Evolutionary conservation across 2,329 filamentous ascomycete genomes (phyloP).

Genomic region (Hypoxylon sp.): DNA sequence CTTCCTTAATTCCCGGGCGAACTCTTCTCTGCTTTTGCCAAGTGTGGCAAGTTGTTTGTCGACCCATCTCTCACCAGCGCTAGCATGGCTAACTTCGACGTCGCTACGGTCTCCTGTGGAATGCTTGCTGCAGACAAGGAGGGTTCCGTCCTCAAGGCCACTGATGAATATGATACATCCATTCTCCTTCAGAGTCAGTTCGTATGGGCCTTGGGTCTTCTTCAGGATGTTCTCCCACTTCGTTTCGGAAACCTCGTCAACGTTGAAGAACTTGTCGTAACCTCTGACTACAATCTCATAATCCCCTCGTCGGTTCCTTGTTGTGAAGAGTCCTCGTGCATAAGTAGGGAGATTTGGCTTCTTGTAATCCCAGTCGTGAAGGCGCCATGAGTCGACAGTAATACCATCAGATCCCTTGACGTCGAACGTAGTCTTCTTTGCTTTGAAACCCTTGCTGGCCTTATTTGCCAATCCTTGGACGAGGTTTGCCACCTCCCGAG

Average conservation of each 20-base stretch:
- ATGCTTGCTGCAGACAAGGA: conserved; percentile 99
- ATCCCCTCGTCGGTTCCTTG: conserved; percentile 72
- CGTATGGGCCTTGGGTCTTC: conserved; percentile 88
- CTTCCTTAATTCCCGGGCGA: conserved; percentile 80
- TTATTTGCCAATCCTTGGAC: conserved; percentile 75
- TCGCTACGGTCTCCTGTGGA: conserved; percentile 88
- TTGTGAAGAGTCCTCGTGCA: conserved; percentile 95
- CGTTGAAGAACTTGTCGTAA: conserved; percentile 99
- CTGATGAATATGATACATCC: conserved; percentile 99
- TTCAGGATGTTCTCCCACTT: conserved; percentile 84
- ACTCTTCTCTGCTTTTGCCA: conserved; percentile 83
- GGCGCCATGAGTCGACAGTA: conserved; percentile 89
- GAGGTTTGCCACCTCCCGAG: conserved; percentile 75
- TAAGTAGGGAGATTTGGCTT: conserved; percentile 87
- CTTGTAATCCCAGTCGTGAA: conserved; percentile 98
- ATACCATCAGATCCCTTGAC: conserved; percentile 76
- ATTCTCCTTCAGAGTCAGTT: conserved; percentile 97
- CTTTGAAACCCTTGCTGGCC: conserved; percentile 74
- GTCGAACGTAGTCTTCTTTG: conserved; percentile 84
- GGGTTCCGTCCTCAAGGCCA: conserved; percentile 87
- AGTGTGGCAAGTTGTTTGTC: conserved; percentile 83
- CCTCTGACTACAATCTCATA: conserved; percentile 88
- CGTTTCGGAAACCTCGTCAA: conserved; percentile 84
- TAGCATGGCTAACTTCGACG: conserved; percentile 82
- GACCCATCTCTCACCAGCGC: conserved; percentile 85